Percentiles rank a stretch among this genome's conserved stretches.
These are phyloP conservation scores for Cyclotella atomus DNA, from an alignment of 108 stramenopile genomes.

Conservation along the genomic window DNA sequence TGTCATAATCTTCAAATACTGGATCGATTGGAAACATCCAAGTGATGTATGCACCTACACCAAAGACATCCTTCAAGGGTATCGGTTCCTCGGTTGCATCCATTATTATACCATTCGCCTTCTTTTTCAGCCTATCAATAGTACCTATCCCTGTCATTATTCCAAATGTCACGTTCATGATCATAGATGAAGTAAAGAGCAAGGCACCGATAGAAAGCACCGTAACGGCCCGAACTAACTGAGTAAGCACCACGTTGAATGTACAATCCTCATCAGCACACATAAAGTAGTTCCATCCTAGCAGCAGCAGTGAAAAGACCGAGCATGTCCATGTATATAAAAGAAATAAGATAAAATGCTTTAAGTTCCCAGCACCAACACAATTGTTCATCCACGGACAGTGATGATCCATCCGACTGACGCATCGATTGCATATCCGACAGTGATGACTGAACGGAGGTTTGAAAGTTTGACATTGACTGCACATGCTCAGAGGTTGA, in stretches of 20 bases:
- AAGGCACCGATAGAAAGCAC: slow-evolving; percentile 65
- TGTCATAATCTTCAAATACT: slow-evolving; percentile 84
- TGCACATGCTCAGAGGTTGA: slow-evolving; percentile 65
- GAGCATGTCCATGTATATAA: slow-evolving; percentile 78
- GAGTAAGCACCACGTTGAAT: slow-evolving; percentile 61
- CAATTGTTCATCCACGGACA: slow-evolving; percentile 98
- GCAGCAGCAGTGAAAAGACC: slow-evolving; percentile 65
- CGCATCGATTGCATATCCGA: slow-evolving; percentile 94
- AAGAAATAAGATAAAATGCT: slow-evolving; percentile 82
- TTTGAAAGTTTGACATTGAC: slow-evolving; percentile 93
- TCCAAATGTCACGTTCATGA: slow-evolving; percentile 91
- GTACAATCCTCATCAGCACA: slow-evolving; percentile 71
- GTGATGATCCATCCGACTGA: slow-evolving; percentile 92
- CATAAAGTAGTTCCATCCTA: slow-evolving; percentile 79
- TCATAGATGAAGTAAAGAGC: slow-evolving; percentile 81
- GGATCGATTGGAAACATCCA: slow-evolving; percentile 87
- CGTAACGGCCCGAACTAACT: slow-evolving; percentile 72
- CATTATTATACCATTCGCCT: slow-evolving; percentile 77
- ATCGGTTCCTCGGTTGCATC: slow-evolving; percentile 80
- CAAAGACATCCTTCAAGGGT: slow-evolving; percentile 84
- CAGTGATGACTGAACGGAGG: slow-evolving; percentile 94
- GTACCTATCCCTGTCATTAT: slow-evolving; percentile 92
- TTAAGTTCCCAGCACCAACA: slow-evolving; percentile 87
- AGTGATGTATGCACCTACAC: slow-evolving; percentile 72
- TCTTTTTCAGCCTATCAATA: slow-evolving; percentile 92